These are phyloP conservation scores for Pugionium cornutum DNA, from an alignment of 345 rosid species.

Conservation along the genomic window DNA sequence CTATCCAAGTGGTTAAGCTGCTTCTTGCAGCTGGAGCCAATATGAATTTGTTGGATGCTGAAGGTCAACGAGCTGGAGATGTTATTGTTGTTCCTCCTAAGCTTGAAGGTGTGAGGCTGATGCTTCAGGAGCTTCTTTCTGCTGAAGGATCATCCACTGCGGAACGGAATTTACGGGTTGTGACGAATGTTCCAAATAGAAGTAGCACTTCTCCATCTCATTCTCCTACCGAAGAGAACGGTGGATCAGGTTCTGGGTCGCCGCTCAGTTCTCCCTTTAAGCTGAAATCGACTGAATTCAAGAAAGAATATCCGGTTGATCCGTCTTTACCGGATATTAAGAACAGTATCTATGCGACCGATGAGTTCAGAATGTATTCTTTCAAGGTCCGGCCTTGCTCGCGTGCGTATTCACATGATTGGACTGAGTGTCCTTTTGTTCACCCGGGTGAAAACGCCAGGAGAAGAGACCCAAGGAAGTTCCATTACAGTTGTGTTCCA, in stretches of 20 bases:
- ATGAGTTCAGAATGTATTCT: constrained; percentile 95
- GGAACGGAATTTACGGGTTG: constrained; percentile 53
- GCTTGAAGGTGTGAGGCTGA: constrained; percentile 51
- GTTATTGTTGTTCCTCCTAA: constrained; percentile 81
- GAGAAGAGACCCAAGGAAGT: constrained; percentile 96
- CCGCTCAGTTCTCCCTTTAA: constrained; percentile 55
- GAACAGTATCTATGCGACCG: constrained; percentile 88
- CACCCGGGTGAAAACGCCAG: constrained; percentile 98
- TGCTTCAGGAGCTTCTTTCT: constrained; percentile 71
- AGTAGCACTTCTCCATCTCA: constrained; percentile 60
- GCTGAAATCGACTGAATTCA: constrained; percentile 48
- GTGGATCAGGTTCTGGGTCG: constrained; percentile 52
- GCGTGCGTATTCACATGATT: constrained; percentile 94
- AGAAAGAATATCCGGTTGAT: constrained; percentile 86
- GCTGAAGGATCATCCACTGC: constrained; percentile 55
- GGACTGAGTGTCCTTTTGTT: constrained; percentile 98
- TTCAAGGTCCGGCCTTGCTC: constrained; percentile 96
- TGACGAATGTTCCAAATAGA: constrained; percentile 40
- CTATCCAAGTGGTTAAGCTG: constrained; percentile 69
- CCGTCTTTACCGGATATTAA: constrained; percentile 96
- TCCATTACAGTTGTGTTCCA: constrained; percentile 93
- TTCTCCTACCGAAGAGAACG: constrained; percentile 64
- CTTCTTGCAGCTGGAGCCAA: constrained; percentile 88
- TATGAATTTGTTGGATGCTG: constrained; percentile 57
- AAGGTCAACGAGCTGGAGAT: constrained; percentile 71